Percentiles rank a stretch among this genome's conserved stretches.
These are phyloP conservation scores for Neobulgaria alba DNA, from an alignment of 2,329 filamentous ascomycete species.

Conservation along the genomic window DNA sequence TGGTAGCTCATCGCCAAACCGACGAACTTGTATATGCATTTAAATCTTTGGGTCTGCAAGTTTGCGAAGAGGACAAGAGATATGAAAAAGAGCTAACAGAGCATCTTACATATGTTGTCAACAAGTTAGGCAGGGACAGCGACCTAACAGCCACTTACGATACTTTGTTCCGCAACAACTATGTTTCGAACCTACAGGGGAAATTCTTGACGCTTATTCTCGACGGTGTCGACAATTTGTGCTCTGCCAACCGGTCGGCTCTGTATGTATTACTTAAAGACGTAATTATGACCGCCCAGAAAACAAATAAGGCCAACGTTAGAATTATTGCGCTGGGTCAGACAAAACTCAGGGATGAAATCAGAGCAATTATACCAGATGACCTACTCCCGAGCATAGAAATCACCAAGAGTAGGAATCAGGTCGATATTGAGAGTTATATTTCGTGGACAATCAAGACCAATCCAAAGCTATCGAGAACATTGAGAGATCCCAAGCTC, in stretches of 20 bases:
- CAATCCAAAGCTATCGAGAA: not conserved
- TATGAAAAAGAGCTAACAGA: slow-evolving; percentile 2
- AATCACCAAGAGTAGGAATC: slow-evolving; percentile 1
- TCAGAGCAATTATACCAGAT: not conserved
- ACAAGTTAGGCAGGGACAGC: not conserved
- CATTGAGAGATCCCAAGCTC: not conserved
- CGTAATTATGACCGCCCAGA: not conserved
- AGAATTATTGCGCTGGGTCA: slow-evolving; percentile 1
- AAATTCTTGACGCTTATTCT: not conserved
- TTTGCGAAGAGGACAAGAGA: slow-evolving; percentile 3
- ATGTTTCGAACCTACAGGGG: not conserved
- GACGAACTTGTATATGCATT: no score
- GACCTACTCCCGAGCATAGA: not conserved
- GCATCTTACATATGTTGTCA: slow-evolving; percentile 1
- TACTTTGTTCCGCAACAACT: not conserved
- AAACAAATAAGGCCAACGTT: not conserved
- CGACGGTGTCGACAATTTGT: slow-evolving; percentile 2
- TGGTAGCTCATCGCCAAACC: not conserved
- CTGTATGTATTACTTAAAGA: not conserved
- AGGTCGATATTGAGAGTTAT: slow-evolving; percentile 1
- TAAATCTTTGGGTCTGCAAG: not conserved
- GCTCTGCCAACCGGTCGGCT: not conserved
- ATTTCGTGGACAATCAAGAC: slow-evolving; percentile 1
- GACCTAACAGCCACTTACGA: not conserved
- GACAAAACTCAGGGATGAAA: not conserved